Conservation (phyloP, 2,329 filamentous ascomycete species). For the Nemania sp. region DNA sequence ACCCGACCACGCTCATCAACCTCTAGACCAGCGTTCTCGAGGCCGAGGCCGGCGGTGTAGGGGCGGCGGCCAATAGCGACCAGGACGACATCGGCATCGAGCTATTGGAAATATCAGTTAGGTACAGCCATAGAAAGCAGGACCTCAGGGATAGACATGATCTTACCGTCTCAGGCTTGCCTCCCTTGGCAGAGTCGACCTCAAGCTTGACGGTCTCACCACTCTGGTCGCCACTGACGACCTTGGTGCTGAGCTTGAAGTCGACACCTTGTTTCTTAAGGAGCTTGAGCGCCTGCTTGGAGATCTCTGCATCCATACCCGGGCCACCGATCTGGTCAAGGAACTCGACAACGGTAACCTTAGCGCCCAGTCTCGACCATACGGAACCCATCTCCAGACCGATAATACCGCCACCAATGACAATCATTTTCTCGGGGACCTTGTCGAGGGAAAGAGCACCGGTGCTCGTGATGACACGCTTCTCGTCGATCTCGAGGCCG, state of each 20-base stretch:
- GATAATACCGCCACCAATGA: constrained; percentile 98
- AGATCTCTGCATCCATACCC: constrained; percentile 94
- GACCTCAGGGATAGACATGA: neutral
- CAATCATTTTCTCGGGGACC: constrained; percentile 95
- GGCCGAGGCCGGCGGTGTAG: constrained; percentile 89
- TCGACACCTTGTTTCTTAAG: constrained; percentile 97
- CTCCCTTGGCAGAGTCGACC: constrained; percentile 93
- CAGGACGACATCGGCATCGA: constrained; percentile 94
- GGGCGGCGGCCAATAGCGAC: constrained; percentile 96
- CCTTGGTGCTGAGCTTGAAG: constrained; percentile 98
- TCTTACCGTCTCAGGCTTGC: constrained; percentile 89
- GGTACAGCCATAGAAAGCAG: neutral
- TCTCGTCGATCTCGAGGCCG: constrained; percentile 94
- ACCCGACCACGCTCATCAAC: constrained; percentile 93
- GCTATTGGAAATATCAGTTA: constrained; percentile 60
- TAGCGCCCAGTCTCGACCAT: constrained; percentile 91
- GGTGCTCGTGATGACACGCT: constrained; percentile 96
- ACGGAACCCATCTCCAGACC: constrained; percentile 98
- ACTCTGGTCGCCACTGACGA: constrained; percentile 83
- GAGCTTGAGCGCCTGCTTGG: constrained; percentile 92
- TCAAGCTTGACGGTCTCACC: constrained; percentile 83
- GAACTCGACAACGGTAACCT: constrained; percentile 98
- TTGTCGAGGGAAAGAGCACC: constrained; percentile 89
- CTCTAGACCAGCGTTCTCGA: constrained; percentile 94
- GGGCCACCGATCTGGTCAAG: constrained; percentile 95